Evolutionary conservation across 257 asterid species (phyloP), one percentile per base, ranked within the genome.

Genomic region (Anisodus acutangulus): DNA sequence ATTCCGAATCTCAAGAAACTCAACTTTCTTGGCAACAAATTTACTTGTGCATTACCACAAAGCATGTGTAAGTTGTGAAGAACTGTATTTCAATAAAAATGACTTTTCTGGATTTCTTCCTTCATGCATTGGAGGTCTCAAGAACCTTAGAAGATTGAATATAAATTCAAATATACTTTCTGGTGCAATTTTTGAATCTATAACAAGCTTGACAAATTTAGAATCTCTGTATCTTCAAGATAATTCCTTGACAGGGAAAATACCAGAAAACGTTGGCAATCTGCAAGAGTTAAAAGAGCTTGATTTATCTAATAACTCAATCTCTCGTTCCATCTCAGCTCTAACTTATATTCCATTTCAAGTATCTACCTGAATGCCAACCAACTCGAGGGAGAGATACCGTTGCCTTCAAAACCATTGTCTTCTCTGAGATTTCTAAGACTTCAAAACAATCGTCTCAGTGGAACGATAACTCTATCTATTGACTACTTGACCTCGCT

Each of bases 221-320:
- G 90, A 88, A 80, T 82, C 16, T 11, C 59, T 90, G 43, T 6
- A 57, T 72, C 85, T 93, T 22, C 88, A 88, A 60, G 83, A 89
- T 47, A 91, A 93, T 83, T 51, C 85, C 13, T 90, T 91, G 15
- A 71, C 88, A 2, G 90, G 93, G 43, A 16, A 70, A 10, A 86
- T 93, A 35, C 97, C 97, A 31, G 88, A 53, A 58, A 72, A 83
- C 45, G 84, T 93, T 39, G 95, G 94, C 51, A 84, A 89, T 62
- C 60, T 92, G 83, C 87, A 78, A 55, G 68, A 66, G 53, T 80
- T 94, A 72, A 47, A 81, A 79, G 91, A 88, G 83, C 90, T 92
- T 41, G 91, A 90, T 86, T 82, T 92, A 31, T 92, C 97, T 0
- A 89, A 83, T 85, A 94, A 94, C 80, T 68, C 84, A 58, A 91